Evolutionary conservation across 768 basidiomycete genomes (phyloP), one percentile per base, ranked within the genome.

Genomic region (Brasilioporus rufonigricans): DNA sequence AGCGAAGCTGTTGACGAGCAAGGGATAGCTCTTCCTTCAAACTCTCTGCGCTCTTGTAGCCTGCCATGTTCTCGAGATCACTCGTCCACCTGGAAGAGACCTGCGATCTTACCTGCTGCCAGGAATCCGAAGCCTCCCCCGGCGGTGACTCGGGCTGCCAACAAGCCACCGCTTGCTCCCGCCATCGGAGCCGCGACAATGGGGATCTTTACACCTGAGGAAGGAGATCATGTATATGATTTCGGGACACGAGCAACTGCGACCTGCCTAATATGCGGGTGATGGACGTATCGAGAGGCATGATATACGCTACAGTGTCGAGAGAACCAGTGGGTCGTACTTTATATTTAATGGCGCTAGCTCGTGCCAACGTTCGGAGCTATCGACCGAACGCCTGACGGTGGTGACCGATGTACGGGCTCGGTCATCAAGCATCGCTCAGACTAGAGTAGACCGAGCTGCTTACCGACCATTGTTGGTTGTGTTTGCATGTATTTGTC

Each of bases 121-220:
- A 91, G 60, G 66, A 92, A 91, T 2, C 88, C 91, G 52, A 91
- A 85, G 16, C 86, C 91, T 21, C 91, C 91, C 9, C 74, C 89
- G 3, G 77, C 75, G 19, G 81, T 77, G 31, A 88, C 85, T 51
- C 81, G 75, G 5, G 84, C 82, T 24, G 85, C 84, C 21, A 86
- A 65, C 19, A 67, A 68, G 44, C 85, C 88, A 44, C 86, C 85
- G 53, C 82, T 78, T 4, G 81, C 88, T 14, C 81, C 82, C 1
- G 84, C 84, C 90, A 92, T 92, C 1, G 89, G 80, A 1, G 83
- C 82, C 18, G 76, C 73, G 5, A 91, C 73, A 39, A 91, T 67
- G 24, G 90, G 90, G 18, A 78, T 75, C 45, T 75, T 71, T 27
- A 85, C 73, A 36, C 75, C 87, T 87, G 56, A 4, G 36, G 21